Evolutionary conservation across 345 rosid species (phyloP).

Genomic region (Moricandia moricandioides): DNA sequence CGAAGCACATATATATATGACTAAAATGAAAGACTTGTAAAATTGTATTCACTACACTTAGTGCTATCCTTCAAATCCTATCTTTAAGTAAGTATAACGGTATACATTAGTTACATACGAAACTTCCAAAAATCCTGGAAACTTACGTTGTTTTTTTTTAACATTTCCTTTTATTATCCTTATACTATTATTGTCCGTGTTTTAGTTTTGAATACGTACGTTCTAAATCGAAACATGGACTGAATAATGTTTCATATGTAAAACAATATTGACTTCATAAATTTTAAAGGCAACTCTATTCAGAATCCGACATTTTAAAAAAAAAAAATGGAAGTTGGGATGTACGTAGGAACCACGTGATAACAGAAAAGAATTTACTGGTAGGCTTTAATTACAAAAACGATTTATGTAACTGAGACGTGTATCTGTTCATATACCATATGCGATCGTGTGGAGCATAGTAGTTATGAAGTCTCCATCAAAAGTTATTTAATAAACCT

Average conservation of each 20-base stretch:
- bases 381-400: background rate
- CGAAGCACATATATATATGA: background rate
- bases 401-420: conserved; percentile 20
- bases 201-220: background rate
- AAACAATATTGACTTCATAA: background rate
- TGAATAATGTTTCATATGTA: background rate
- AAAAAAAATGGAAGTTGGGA: conserved; percentile 14
- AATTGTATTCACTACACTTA: background rate
- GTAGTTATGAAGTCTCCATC: conserved; percentile 26
- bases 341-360: conserved; percentile 37
- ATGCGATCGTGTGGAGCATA: conserved; percentile 27
- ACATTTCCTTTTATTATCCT: conserved; percentile 6
- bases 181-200: background rate
- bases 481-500: conserved; percentile 26
- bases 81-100: background rate
- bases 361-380: background rate
- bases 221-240: background rate
- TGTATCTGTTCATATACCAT: conserved; percentile 12
- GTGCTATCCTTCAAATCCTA: background rate
- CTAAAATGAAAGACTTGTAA: background rate
- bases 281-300: background rate
- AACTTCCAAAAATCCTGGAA: conserved; percentile 28
- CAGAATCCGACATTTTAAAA: background rate
- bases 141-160: conserved; percentile 12
- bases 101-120: background rate